Evolutionary conservation across 164 flowering plant genomes (phyloP), one percentile per base, ranked within the genome.

Genomic region (Echeveria elegans): DNA sequence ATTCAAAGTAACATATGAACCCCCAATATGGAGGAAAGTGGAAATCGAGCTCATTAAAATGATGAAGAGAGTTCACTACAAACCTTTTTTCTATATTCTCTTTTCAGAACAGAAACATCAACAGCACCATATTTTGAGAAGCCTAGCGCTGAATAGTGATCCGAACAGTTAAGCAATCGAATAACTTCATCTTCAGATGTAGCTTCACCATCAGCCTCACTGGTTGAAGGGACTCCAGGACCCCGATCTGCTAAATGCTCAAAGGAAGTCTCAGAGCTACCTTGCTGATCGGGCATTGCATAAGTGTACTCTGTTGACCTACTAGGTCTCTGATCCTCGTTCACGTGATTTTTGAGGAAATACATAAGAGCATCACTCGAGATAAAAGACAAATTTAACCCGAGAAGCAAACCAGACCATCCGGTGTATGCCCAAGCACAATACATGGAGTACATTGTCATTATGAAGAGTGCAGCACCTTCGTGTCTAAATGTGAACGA

Each of bases 21-120:
- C 60, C 31, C 60, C 6, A n/a, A 24, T 14, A 52, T 6, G 50
- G n/a, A n/a, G n/a, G n/a, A n/a, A n/a, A n/a, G n/a, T n/a, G 28
- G 11, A 7, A 26, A 53, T 53, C 59, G 24, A 6, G 24, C 59
- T 23, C 30, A 53, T 53, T 15, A 53, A 53, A 11, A 15, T 12
- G 31, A 14, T 23, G 8, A 11, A 11, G n/a, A 40, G 11, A 52
- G 15, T 21, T n/a, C 23, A 56, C 63, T 28, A 43, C 34, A 32
- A 66, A 89, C 97, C 92, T 89, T 95, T 77, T 82, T 95, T 71
- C 85, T 82, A 68, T 95, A 95, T 72, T 89, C 99, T 68, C 87
- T 77, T 75, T 95, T 95, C 24, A 95, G 86, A 64, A 79, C 29
- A 64, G 92, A 76, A 76, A 75, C 77, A 79, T 95, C 99, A 37